Base-by-base conservation (phyloP, 1,284 basidiomycete genomes). In the Tylopilus orsonianus region DNA sequence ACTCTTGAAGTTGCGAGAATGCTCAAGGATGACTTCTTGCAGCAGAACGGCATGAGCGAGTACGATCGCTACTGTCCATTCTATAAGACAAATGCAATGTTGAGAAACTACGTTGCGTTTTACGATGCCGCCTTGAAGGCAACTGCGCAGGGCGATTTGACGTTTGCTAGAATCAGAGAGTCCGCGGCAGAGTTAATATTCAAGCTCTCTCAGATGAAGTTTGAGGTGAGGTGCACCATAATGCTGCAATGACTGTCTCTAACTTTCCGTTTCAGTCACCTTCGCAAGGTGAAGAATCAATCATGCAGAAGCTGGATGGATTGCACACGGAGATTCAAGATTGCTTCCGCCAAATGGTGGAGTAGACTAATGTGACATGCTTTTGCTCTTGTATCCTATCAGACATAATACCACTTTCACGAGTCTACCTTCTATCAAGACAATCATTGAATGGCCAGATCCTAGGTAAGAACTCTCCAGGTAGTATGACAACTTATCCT, bases 41-140 rank as follows among this genome's bases (percentile, higher is more conserved):
- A 97, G 71, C 96, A 99, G 74, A 98, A 99, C 66, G 97, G 97
- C 65, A 97, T 98, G 80, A 93, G 90, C 68, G 91, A 94, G 68
- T 98, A 97, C 67, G 96, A 98, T 71, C 84, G 93, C 48, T 98
- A 81, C 76, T 99, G 97, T 65, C 97, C 97, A 20, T 98, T 99
- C 80, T 95, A 94, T 84, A 96, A 96, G 85, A 96, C 96, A 40
- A 88, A 85, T 50, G 92, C 83, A 45, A 99, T 99, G 97, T 74
- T 99, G 64, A 85, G 83, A 65, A 97, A 97, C 74, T 93, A 97
- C 68, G 91, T 98, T 56, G 81, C 84, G n/a, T 98, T 94, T 81
- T 89, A 97, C 65, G 88, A 97, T 67, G 75, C 81, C 22, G 93
- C 96, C 6, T 79, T 90, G 65, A 89, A 84, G 67, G 90, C 93